Evolutionary conservation across 2,329 filamentous ascomycete species (phyloP), one percentile per base, ranked within the genome.

Genomic region (Ceratocystiopsis minuta): DNA sequence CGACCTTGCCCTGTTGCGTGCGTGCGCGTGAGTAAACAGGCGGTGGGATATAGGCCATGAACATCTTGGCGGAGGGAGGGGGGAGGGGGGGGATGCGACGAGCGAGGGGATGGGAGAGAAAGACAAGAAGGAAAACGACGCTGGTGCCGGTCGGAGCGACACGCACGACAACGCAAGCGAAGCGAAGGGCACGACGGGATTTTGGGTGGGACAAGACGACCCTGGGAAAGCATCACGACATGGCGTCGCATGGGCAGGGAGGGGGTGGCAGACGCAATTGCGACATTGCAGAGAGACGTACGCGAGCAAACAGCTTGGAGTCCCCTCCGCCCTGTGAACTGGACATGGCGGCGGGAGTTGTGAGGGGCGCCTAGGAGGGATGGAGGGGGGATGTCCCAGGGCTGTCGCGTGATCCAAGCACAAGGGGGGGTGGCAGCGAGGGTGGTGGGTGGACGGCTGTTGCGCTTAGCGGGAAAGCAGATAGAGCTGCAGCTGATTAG

Each of bases 261-360:
- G 14, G 17, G 35, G 16, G 34, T 9, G 7, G 24, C 34, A 32
- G 24, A 34, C 14, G 11, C 18, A 9, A 15, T 4, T 10, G n/a
- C 20, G 18, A 34, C 31, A 11, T 11, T 32, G 31, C 31, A 7
- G 31, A 7, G 31, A 43, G 36, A 48, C 46, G 69, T 74, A 98
- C 90, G 69, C 90, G 78, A 62, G 90, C 88, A 69, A 98, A 98
- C 66, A 98, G 79, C 75, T 95, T 96, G 66, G 90, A 93, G 76
- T 96, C 90, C 64, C 90, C 86, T 65, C 83, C 84, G 61, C 76
- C 64, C 48, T 66, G 64, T 47, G 67, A 60, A 55, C 57, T 64
- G 54, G 71, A 67, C 70, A 75, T 75, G 55, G 54, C 31, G 44
- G 37, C 39, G 39, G 28, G 28, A 20, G 20, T 7, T 20, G 20